Base-by-base conservation (phyloP, 106 monocot genomes). In the Chionographis japonica region DNA sequence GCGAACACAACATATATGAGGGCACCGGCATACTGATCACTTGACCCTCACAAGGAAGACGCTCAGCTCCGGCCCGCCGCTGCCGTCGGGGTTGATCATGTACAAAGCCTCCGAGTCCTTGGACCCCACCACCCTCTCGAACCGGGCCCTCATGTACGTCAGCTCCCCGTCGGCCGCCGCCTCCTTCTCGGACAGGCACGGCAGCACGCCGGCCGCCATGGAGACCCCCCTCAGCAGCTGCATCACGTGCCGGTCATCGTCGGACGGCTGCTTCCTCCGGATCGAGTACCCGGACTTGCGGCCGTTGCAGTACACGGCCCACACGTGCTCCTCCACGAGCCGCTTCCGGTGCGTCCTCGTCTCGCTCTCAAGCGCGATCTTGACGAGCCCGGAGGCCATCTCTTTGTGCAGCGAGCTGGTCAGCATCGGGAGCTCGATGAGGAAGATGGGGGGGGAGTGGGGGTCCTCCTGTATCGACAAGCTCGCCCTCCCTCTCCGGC, bases 221-320 rank as follows among this genome's bases (percentile, higher is more conserved):
- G 89, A 90, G 39, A 90, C 89, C n/a, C 89, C 79, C 40, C 82
- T 67, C 13, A 90, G 77, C 60, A 90, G 60, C 72, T 78, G 85
- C 85, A 90, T 69, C 54, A 89, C 89, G 62, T 85, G 61, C 17
- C 75, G 56, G 60, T 90, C 89, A 16, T 82, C 85, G 51, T 85
- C 82, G 46, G 80, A 79, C 4, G 63, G 19, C 40, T 79, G 68
- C 65, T 85, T 85, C 60, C 89, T 52, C 16, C 89, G 40, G 3
- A 90, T 81, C 27, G 85, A 73, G 60, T 83, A 90, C 11, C 89
- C 89, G 10, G 77, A 77, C 68, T 90, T 90, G 36, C 89, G 62
- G 6, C 89, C 89, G 65, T 90, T 90, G 82, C 79, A 90, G 65
- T 82, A 85, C 17, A 90, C 89, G 0, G 80, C 79, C 89, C 89